Percentiles rank a stretch among this genome's conserved stretches.
These are phyloP conservation scores for Tolypocladium pustulatum DNA, from an alignment of 2,329 filamentous ascomycete species.

Conservation along the genomic window DNA sequence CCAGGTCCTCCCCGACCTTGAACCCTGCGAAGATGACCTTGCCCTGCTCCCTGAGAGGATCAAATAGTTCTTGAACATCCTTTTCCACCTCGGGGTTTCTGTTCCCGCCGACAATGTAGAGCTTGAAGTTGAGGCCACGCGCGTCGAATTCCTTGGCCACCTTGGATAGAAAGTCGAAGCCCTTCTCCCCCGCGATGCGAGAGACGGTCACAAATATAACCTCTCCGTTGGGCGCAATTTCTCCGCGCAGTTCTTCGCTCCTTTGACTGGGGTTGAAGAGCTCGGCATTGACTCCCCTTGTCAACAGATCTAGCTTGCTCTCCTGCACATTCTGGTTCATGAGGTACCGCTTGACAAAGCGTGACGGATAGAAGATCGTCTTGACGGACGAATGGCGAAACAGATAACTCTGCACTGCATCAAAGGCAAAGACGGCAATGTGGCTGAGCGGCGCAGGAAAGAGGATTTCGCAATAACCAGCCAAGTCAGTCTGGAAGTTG, in stretches of 20 bases:
- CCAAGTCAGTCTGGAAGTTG: slow-evolving; percentile 64
- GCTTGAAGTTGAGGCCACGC: slow-evolving; percentile 47
- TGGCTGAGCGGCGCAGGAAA: slow-evolving; percentile 52
- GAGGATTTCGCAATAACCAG: slow-evolving; percentile 59
- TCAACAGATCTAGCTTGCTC: slow-evolving; percentile 48
- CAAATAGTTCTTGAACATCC: slow-evolving; percentile 51
- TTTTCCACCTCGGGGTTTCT: slow-evolving; percentile 51
- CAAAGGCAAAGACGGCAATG: slow-evolving; percentile 52
- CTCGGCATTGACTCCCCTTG: slow-evolving; percentile 54
- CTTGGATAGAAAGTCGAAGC: slow-evolving; percentile 55
- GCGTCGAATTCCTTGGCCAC: slow-evolving; percentile 43
- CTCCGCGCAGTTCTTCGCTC: slow-evolving; percentile 37
- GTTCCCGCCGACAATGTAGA: slow-evolving; percentile 60
- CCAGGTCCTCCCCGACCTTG: slow-evolving; percentile 48
- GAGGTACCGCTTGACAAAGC: slow-evolving; percentile 52
- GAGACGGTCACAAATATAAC: slow-evolving; percentile 57
- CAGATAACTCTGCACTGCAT: slow-evolving; percentile 54
- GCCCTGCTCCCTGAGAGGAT: slow-evolving; percentile 31
- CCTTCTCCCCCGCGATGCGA: slow-evolving; percentile 59
- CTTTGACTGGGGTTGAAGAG: slow-evolving; percentile 46
- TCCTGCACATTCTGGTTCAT: slow-evolving; percentile 42
- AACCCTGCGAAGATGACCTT: slow-evolving; percentile 59
- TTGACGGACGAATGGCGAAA: slow-evolving; percentile 52
- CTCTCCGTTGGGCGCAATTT: slow-evolving; percentile 51
- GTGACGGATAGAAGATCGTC: slow-evolving; percentile 60